phyloP scores from a whole-genome alignment of 2,329 filamentous ascomycete genomes.

The Curvularia sp. region DNA sequence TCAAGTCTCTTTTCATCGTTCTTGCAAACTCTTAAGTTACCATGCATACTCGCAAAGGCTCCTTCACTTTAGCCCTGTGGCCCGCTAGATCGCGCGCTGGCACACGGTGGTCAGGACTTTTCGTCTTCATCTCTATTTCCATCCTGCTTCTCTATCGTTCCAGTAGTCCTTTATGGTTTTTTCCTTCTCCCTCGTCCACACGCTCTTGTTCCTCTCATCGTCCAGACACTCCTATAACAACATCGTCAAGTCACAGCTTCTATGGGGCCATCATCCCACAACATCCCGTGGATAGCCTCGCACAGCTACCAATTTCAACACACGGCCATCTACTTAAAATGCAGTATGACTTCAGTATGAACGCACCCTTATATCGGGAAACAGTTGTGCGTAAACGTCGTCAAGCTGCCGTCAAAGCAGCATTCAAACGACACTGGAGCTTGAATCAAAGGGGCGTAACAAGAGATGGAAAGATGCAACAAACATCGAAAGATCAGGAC shows the following conservation, averaged over 20 bases:
- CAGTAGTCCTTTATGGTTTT: slow-evolving; percentile 12
- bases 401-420: slow-evolving; percentile 70
- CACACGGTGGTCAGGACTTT: slow-evolving; percentile 23
- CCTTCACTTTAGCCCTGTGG: slow-evolving; percentile 9
- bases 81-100: slow-evolving; percentile 19
- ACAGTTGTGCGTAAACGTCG: slow-evolving; percentile 65
- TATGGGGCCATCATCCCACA: background rate
- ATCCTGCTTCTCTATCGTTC: slow-evolving; percentile 21
- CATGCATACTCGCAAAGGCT: slow-evolving; percentile 25
- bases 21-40: background rate
- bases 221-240: slow-evolving; percentile 18
- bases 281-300: background rate
- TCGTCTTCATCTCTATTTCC: slow-evolving; percentile 17
- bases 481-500: background rate
- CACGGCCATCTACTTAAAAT: background rate
- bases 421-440: slow-evolving; percentile 77
- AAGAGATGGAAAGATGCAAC: background rate
- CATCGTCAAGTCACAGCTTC: background rate
- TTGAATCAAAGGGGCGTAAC: slow-evolving; percentile 63
- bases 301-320: background rate
- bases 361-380: slow-evolving; percentile 19
- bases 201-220: slow-evolving; percentile 25
- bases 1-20: background rate
- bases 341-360: background rate
- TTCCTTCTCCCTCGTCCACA: slow-evolving; percentile 18